phyloP scores from a whole-genome alignment of 306 rosid genomes.

The Citrullus mucosospermus region DNA sequence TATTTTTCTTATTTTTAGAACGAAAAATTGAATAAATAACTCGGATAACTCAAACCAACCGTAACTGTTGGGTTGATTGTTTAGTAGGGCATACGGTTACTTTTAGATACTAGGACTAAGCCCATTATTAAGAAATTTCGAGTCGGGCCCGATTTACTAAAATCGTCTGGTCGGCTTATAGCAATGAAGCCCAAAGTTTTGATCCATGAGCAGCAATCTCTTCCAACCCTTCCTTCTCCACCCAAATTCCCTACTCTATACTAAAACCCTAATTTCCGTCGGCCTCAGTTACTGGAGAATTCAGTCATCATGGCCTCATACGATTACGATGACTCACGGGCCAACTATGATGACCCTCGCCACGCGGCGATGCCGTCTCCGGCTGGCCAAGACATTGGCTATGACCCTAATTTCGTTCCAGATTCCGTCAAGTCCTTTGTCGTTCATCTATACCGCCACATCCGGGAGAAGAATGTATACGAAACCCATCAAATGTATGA shows the following conservation, averaged over 20 bases:
- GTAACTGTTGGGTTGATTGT: too few relatives aligned
- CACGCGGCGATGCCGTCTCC: slow-evolving; percentile 16
- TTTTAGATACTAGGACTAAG: too few relatives aligned
- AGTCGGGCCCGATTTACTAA: not conserved
- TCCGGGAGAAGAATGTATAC: slow-evolving; percentile 91
- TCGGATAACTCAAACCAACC: too few relatives aligned
- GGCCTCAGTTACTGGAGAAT: not conserved
- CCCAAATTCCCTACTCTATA: not conserved
- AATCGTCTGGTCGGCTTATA: not conserved
- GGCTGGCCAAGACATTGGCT: slow-evolving; percentile 39
- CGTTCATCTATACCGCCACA: slow-evolving; percentile 82
- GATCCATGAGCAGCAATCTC: not conserved
- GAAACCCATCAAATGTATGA: slow-evolving; percentile 96
- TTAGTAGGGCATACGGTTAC: too few relatives aligned
- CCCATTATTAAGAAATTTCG: too few relatives aligned
- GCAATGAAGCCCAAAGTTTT: not conserved
- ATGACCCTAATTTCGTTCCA: slow-evolving; percentile 85
- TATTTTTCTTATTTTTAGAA: too few relatives aligned
- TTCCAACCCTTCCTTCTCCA: not conserved
- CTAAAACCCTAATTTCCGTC: slow-evolving; percentile 20
- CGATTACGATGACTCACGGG: slow-evolving; percentile 45
- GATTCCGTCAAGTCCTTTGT: slow-evolving; percentile 81
- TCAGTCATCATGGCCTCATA: slow-evolving; percentile 35
- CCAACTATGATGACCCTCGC: slow-evolving; percentile 32
- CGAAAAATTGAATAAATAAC: too few relatives aligned